These are phyloP conservation scores for Crotalaria pallida DNA, from an alignment of 306 rosid species.

Conservation along the genomic window DNA sequence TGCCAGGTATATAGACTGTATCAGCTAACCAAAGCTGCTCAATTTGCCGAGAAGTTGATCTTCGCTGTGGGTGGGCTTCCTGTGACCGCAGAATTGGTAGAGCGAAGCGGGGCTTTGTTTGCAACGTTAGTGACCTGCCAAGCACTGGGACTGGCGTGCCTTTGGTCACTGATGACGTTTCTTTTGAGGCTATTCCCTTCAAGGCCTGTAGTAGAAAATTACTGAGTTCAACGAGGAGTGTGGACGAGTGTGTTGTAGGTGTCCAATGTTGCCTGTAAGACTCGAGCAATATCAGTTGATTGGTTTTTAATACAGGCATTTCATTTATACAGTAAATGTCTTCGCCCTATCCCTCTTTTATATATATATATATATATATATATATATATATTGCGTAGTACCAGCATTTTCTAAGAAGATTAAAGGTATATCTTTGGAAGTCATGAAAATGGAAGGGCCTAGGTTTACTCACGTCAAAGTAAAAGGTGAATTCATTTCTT, in stretches of 20 bases:
- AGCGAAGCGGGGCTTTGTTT: constrained; percentile 52
- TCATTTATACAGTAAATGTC: neutral
- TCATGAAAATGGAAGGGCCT: neutral
- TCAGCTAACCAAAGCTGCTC: constrained; percentile 74
- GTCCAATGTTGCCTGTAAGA: neutral
- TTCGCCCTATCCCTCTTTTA: neutral
- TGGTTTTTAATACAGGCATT: neutral
- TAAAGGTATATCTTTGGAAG: neutral
- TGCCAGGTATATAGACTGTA: constrained; percentile 65
- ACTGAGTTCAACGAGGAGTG: constrained; percentile 35
- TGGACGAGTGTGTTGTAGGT: constrained; percentile 27
- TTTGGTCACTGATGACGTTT: constrained; percentile 80
- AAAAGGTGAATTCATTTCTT: neutral
- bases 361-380: too few relatives aligned
- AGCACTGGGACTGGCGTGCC: constrained; percentile 59
- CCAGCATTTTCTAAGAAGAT: neutral
- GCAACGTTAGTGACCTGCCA: constrained; percentile 59
- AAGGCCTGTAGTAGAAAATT: constrained; percentile 77
- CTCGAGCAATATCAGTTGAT: neutral
- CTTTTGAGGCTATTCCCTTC: constrained; percentile 94
- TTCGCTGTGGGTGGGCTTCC: constrained; percentile 51
- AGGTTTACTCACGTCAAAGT: neutral
- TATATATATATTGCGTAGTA: too few relatives aligned
- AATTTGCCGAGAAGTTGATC: constrained; percentile 58
- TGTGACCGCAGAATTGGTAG: constrained; percentile 43